Conservation (phyloP, 768 basidiomycete genomes). For the Naganishia onofrii region DNA sequence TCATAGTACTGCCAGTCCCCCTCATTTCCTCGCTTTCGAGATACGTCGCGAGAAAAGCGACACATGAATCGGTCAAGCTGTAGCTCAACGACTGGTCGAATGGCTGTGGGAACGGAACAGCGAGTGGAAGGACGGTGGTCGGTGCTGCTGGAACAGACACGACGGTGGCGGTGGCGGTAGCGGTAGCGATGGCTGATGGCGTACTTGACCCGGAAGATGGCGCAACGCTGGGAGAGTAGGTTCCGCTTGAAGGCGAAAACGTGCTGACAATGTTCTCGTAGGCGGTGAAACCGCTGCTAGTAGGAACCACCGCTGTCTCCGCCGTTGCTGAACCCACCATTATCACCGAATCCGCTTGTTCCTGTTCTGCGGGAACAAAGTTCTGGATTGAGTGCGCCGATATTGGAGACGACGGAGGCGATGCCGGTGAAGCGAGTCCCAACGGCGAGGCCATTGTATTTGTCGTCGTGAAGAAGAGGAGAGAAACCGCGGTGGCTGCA, state of each 20-base stretch:
- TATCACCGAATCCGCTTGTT: neutral
- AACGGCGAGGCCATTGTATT: neutral
- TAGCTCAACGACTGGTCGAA: conserved; percentile 27
- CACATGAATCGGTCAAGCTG: conserved; percentile 20
- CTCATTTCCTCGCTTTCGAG: conserved; percentile 24
- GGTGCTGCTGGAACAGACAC: conserved; percentile 5
- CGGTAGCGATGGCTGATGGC: neutral
- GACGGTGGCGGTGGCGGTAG: too few species aligned
- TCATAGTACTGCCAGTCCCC: neutral
- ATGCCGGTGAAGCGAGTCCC: neutral
- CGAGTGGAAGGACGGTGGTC: neutral
- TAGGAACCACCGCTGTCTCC: neutral
- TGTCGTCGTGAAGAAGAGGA: neutral
- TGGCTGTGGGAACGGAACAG: conserved; percentile 20
- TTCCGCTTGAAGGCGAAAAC: neutral
- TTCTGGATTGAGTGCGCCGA: neutral
- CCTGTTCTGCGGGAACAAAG: neutral
- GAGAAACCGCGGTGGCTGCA: neutral
- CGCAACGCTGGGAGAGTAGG: neutral
- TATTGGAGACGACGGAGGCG: neutral
- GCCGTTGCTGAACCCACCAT: neutral
- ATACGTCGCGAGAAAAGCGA: conserved; percentile 25
- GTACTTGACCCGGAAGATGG: neutral
- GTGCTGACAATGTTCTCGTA: neutral
- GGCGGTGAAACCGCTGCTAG: neutral